phyloP scores from a whole-genome alignment of 208 protist species.

The Herpetomonas muscarum region DNA sequence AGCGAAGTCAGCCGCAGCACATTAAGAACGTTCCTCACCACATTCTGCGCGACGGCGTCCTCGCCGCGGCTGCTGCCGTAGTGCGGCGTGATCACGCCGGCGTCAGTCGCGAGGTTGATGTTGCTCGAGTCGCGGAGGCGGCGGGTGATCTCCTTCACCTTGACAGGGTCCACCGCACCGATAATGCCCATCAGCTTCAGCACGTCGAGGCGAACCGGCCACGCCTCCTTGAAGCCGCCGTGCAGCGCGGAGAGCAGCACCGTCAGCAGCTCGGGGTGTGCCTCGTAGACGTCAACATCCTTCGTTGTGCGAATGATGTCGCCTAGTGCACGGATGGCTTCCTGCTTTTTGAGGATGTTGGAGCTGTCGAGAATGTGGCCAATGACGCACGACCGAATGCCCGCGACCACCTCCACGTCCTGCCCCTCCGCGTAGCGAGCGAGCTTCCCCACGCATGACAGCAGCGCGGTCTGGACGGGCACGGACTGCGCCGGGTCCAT shows the following conservation, averaged over 20 bases:
- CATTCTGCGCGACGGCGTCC: constrained; percentile 67
- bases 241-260: constrained; percentile 79
- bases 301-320: constrained; percentile 88
- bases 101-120: constrained; percentile 11
- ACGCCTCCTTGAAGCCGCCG: constrained; percentile 85
- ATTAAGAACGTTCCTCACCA: constrained; percentile 65
- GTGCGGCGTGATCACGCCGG: constrained; percentile 11
- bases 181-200: constrained; percentile 89
- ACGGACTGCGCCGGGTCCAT: constrained; percentile 42
- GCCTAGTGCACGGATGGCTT: constrained; percentile 75
- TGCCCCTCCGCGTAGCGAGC: constrained; percentile 74
- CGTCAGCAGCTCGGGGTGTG: constrained; percentile 69
- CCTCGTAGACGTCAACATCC: constrained; percentile 77
- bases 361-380: constrained; percentile 79
- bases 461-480: constrained; percentile 63
- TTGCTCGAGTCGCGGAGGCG: constrained; percentile 43
- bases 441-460: constrained; percentile 81
- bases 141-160: constrained; percentile 75
- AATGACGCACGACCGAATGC: constrained; percentile 67
- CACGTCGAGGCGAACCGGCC: constrained; percentile 83
- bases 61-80: constrained; percentile 26
- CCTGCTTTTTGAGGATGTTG: constrained; percentile 78
- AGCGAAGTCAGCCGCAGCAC: constrained; percentile 80
- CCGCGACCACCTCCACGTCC: constrained; percentile 62
- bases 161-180: constrained; percentile 78